Conservation (phyloP, 441 rosid species). For the Dalechampia spathulata region DNA sequence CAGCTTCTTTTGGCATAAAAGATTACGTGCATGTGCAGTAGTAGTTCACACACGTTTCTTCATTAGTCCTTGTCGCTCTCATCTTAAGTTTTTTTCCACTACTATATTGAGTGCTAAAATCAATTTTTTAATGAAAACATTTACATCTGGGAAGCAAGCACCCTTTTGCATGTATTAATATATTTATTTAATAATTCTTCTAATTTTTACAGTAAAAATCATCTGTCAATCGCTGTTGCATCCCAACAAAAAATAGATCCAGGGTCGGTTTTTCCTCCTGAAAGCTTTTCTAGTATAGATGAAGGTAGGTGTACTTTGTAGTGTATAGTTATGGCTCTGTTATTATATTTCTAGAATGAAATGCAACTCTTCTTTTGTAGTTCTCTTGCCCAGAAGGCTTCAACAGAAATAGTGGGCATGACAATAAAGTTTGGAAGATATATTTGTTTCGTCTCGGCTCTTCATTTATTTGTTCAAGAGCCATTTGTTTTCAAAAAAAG, state of each 20-base stretch:
- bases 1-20: not conserved
- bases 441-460: not conserved
- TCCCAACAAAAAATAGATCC: slow-evolving; percentile 51
- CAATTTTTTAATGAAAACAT: no score
- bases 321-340: not conserved
- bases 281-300: slow-evolving; percentile 37
- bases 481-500: not conserved
- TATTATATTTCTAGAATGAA: slow-evolving; percentile 13
- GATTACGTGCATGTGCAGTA: not conserved
- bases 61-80: not conserved
- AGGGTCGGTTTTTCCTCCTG: slow-evolving; percentile 33
- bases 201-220: slow-evolving; percentile 47
- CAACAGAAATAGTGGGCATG: slow-evolving; percentile 19
- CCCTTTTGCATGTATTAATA: not conserved
- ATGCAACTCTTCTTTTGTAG: slow-evolving; percentile 25
- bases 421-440: slow-evolving; percentile 2
- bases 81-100: not conserved
- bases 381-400: slow-evolving; percentile 53
- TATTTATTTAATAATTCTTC: slow-evolving; percentile 1
- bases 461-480: not conserved
- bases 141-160: not conserved
- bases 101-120: no score
- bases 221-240: slow-evolving; percentile 27
- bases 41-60: not conserved
- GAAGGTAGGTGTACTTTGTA: slow-evolving; percentile 37